phyloP scores from a whole-genome alignment of 2,329 filamentous ascomycete genomes.

The Aspergillus aculeatus region DNA sequence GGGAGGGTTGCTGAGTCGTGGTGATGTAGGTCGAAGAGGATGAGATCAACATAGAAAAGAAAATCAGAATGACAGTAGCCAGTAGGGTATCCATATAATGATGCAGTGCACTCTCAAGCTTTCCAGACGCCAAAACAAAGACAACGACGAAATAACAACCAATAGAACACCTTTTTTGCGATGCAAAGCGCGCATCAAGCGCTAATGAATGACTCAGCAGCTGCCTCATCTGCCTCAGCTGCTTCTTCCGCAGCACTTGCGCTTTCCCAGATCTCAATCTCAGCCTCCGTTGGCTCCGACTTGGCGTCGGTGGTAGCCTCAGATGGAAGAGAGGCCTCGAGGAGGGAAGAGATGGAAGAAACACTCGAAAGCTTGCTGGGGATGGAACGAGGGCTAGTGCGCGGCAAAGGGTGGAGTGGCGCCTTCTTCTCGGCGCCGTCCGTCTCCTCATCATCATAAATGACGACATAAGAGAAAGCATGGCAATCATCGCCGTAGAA shows the following conservation, averaged over 20 bases:
- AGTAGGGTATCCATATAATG: constrained; percentile 7
- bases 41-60: neutral
- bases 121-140: neutral
- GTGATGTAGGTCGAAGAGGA: neutral
- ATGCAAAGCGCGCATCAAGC: neutral
- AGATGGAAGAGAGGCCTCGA: constrained; percentile 21
- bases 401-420: constrained; percentile 7
- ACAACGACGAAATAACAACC: neutral
- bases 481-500: constrained; percentile 68
- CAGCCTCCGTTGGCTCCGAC: constrained; percentile 52
- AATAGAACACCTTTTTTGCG: neutral
- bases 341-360: constrained; percentile 27
- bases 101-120: neutral
- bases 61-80: constrained; percentile 7
- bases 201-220: neutral
- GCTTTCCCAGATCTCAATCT: constrained; percentile 69
- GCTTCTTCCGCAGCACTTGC: constrained; percentile 60
- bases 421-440: constrained; percentile 15
- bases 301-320: constrained; percentile 48
- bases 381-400: constrained; percentile 11
- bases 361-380: constrained; percentile 24
- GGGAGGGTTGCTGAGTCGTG: neutral
- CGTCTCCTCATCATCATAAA: constrained; percentile 58
- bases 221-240: constrained; percentile 8
- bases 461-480: constrained; percentile 59